Base-by-base conservation (phyloP, 257 asterid genomes). In the Gentiana dahurica region DNA sequence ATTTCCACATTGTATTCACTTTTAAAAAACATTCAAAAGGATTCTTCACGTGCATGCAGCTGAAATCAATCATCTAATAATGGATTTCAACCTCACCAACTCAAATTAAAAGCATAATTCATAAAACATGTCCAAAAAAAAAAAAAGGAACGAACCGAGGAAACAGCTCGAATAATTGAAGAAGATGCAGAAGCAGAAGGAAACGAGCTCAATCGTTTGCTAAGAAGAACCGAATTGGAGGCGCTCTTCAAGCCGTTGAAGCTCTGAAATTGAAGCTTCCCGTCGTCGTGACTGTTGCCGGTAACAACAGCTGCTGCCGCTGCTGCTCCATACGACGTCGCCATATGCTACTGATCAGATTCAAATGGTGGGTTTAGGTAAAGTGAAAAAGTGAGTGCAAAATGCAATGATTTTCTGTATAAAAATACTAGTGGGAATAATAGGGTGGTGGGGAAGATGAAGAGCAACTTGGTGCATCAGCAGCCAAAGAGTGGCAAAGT, bases 121-220 rank as follows among this genome's bases (percentile, higher is more conserved):
- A 12, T 1, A 53, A 49, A 15, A 47, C 49, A 43, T 3, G 54
- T 10, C n/a, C 13, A 13, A 48, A 36, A n/a, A 11, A 34, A 41
- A 46, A 13, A 39, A 24, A 4, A 12, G 43, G 7, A 33, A 3
- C 47, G 7, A 73, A 89, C 97, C 82, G 93, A 69, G 11, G 96
- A 79, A 52, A 90, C 84, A 54, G 96, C 94, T 70, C 86, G 80
- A 71, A 84, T 61, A 64, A 68, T 24, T 37, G 89, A 65, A 63
- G 72, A 53, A 12, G 75, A 34, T 46, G 68, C 47, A 0, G 76
- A 60, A 47, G 75, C 32, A 34, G 80, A 61, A 41, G 38, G 71
- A 68, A 59, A 55, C 37, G 60, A 47, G 36, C 58, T 52, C 41
- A 70, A 8, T 51, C 73, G 75, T 36, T 72, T 68, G 57, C 61